These are phyloP conservation scores for Penicillium chermesinum DNA, from an alignment of 495 filamentous ascomycete genomes.

Conservation along the genomic window DNA sequence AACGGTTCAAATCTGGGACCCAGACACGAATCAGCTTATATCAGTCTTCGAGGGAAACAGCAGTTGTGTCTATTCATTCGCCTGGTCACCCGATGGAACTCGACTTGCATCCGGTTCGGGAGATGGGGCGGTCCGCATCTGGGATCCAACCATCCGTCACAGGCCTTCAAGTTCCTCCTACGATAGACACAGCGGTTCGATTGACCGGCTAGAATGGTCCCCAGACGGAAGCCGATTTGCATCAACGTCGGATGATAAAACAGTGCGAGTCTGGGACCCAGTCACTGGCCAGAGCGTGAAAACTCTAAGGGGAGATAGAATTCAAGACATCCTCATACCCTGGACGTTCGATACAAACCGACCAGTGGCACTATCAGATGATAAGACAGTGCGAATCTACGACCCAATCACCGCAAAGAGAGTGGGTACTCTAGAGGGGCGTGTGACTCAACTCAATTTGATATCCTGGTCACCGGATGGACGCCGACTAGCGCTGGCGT, in stretches of 20 bases:
- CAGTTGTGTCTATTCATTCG: background rate
- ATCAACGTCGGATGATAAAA: background rate
- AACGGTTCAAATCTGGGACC: constrained; percentile 3
- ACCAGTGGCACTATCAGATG: background rate
- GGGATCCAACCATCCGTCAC: background rate
- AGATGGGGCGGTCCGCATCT: constrained; percentile 1
- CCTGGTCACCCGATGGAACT: constrained; percentile 4
- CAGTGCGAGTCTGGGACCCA: background rate
- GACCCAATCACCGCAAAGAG: background rate
- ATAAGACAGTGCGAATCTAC: background rate
- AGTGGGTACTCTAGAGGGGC: background rate
- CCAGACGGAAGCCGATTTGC: background rate
- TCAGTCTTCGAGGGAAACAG: constrained; percentile 2
- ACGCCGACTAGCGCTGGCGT: constrained; percentile 26
- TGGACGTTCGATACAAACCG: background rate
- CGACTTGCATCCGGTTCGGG: background rate
- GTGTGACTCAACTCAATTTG: background rate
- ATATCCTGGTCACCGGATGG: constrained; percentile 33
- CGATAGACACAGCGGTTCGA: constrained; percentile 2
- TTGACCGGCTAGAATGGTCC: constrained; percentile 4
- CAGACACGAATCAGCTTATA: background rate
- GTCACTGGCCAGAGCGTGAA: background rate
- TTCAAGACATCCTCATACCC: background rate
- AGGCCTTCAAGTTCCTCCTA: constrained; percentile 8
- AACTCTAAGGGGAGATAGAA: background rate